Base-by-base conservation (phyloP, 768 basidiomycete genomes). In the Amanita brunnescens region DNA sequence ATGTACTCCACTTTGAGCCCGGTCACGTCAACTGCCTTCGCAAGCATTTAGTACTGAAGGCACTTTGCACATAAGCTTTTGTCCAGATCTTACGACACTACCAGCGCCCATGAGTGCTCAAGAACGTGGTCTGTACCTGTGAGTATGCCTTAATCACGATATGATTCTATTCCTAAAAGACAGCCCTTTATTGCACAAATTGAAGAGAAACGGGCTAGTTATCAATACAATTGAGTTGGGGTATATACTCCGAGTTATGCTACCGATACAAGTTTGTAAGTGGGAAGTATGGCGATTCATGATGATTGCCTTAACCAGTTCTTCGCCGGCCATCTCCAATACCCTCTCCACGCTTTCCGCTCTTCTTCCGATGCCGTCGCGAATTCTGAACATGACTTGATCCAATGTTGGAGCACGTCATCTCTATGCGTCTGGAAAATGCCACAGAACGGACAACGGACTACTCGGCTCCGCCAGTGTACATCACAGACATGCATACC, bases 261-360 rank as follows among this genome's bases (percentile, higher is more conserved):
- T 6, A 18, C 14, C 2, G 23, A 14, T 26, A 38, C 37, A 20
- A 6, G 37, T 2, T 14, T 16, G 12, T 2, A 13, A 35, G 13
- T 20, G 39, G 2, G 18, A 16, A 40, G 8, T 1, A 10, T 20
- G 9, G 16, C n/a, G 5, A 6, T 12, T 2, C 4, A 12, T 12
- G 2, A 2, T 18, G 16, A 12, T 7, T 13, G n/a, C 9, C 3
- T n/a, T 16, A 6, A 24, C 47, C 47, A 48, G 9, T 5, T 23
- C 21, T 16, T 48, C 47, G 23, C 35, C 7, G 47, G 33, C 47
- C 47, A 48, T 14, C 37, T 48, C 47, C 47, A 48, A 24, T n/a
- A 48, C 37, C 8, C 10, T 5, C 13, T 29, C 47, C 47, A 48
- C 10, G 33, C 34, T 7, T 37, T 23, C 14, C 20, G 35, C 9